A percentile compares a stretch with the other conserved stretches of the same genome.
Evolutionary conservation across 2,329 filamentous ascomycete species (phyloP).

Genomic region (Cryphonectria radicalis): DNA sequence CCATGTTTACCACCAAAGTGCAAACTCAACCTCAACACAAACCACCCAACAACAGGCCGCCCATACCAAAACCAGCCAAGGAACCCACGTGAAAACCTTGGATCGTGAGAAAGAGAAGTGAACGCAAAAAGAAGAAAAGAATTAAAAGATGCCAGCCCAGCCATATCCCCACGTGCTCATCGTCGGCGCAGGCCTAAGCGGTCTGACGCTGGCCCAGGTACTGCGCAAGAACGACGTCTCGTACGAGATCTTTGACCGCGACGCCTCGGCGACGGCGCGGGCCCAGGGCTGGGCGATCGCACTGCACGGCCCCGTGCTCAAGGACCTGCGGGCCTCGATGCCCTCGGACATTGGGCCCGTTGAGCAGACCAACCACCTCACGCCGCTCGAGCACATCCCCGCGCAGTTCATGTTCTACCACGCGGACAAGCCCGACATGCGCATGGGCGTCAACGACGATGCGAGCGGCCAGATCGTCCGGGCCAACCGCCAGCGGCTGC

Average conservation of each 20-base stretch:
- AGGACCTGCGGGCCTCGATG: slow-evolving; percentile 31
- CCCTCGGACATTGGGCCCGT: slow-evolving; percentile 33
- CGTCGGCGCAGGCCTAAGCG: slow-evolving; percentile 47
- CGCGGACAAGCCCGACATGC: slow-evolving; percentile 19
- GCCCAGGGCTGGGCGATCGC: slow-evolving; percentile 39
- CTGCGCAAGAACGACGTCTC: slow-evolving; percentile 40
- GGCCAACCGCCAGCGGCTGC: slow-evolving; percentile 37
- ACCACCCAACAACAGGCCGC: not conserved
- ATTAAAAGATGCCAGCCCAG: not conserved
- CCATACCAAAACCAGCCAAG: not conserved
- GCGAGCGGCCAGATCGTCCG: slow-evolving; percentile 39
- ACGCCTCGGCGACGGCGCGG: slow-evolving; percentile 34
- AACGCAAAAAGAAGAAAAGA: not conserved
- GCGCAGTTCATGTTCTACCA: slow-evolving; percentile 33
- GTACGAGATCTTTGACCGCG: slow-evolving; percentile 46
- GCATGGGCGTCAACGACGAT: slow-evolving; percentile 34
- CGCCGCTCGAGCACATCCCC: slow-evolving; percentile 33
- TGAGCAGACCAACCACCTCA: slow-evolving; percentile 32
- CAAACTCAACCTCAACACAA: not conserved
- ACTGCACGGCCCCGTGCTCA: slow-evolving; percentile 35
- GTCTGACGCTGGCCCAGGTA: slow-evolving; percentile 46
- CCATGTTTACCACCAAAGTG: not conserved
- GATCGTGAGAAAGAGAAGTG: not conserved
- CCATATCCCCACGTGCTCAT: slow-evolving; percentile 41
- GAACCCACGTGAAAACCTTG: not conserved